A percentile compares a stretch with the other conserved stretches of the same genome.
Evolutionary conservation across 2,329 filamentous ascomycete genomes (phyloP).

Genomic region (Helicocarpus griseus): DNA sequence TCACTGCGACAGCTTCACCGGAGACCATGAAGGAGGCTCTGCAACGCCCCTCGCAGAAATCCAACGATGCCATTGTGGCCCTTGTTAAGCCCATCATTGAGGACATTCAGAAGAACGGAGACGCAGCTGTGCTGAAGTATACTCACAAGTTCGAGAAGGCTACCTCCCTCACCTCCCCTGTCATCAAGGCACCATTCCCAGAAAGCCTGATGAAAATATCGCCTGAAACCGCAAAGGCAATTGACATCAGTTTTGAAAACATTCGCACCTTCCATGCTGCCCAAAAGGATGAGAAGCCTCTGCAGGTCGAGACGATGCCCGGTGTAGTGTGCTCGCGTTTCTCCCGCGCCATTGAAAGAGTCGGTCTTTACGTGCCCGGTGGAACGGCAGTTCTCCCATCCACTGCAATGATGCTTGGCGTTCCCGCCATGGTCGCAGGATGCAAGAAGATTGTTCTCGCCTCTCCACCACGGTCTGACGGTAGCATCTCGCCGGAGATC

Average conservation of each 20-base stretch:
- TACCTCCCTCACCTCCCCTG: constrained; percentile 77
- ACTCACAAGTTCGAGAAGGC: constrained; percentile 98
- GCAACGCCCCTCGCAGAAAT: constrained; percentile 84
- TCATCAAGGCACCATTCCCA: constrained; percentile 83
- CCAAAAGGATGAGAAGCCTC: constrained; percentile 71
- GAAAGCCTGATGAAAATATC: constrained; percentile 74
- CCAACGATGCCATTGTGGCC: constrained; percentile 84
- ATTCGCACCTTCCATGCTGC: constrained; percentile 90
- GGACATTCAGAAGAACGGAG: constrained; percentile 71
- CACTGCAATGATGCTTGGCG: constrained; percentile 94
- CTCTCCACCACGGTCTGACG: constrained; percentile 80
- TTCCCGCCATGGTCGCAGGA: constrained; percentile 93
- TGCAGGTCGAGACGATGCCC: constrained; percentile 94
- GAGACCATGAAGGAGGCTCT: constrained; percentile 63
- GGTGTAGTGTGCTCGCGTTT: constrained; percentile 93
- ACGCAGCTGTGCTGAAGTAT: constrained; percentile 80
- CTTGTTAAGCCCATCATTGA: constrained; percentile 89
- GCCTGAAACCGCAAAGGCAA: constrained; percentile 78
- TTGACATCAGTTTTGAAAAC: constrained; percentile 88
- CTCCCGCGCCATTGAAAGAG: constrained; percentile 80
- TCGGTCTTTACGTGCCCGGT: constrained; percentile 93
- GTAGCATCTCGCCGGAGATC: constrained; percentile 88
- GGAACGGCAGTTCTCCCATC: constrained; percentile 95
- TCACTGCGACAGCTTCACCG: constrained; percentile 54
- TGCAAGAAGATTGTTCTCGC: constrained; percentile 92